phyloP scores from a whole-genome alignment of 306 rosid species.

The Trifolium subterraneum region DNA sequence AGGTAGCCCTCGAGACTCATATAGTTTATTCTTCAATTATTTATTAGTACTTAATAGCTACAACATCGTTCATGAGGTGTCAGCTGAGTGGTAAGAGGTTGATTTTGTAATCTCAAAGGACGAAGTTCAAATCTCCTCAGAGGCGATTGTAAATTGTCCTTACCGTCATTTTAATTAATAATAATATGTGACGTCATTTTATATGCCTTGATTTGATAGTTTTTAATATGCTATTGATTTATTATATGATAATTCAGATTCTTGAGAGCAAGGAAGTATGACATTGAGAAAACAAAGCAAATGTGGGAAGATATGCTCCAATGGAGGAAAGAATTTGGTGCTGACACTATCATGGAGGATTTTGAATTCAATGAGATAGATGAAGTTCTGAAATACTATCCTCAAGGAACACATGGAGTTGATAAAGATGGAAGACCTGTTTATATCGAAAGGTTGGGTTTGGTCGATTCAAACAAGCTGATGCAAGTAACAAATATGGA shows the following conservation, averaged over 20 bases:
- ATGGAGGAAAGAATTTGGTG: constrained; percentile 89
- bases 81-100: not conserved
- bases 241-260: constrained; percentile 53
- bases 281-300: constrained; percentile 84
- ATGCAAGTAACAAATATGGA: constrained; percentile 92
- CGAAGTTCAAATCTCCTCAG: not conserved
- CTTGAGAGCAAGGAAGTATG: constrained; percentile 89
- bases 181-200: too few relatives aligned
- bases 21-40: constrained; percentile 18
- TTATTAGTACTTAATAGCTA: not conserved
- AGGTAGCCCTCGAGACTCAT: constrained; percentile 49
- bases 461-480: constrained; percentile 78
- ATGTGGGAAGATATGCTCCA: constrained; percentile 97
- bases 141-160: not conserved
- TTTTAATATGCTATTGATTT: constrained; percentile 1
- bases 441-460: constrained; percentile 89
- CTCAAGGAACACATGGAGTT: constrained; percentile 95
- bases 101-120: not conserved
- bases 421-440: constrained; percentile 91
- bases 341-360: constrained; percentile 90
- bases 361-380: constrained; percentile 82
- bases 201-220: too few relatives aligned
- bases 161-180: too few relatives aligned
- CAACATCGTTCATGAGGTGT: not conserved
- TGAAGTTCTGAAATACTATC: constrained; percentile 86